phyloP scores from a whole-genome alignment of 306 rosid species.

The Castanospermum australe region DNA sequence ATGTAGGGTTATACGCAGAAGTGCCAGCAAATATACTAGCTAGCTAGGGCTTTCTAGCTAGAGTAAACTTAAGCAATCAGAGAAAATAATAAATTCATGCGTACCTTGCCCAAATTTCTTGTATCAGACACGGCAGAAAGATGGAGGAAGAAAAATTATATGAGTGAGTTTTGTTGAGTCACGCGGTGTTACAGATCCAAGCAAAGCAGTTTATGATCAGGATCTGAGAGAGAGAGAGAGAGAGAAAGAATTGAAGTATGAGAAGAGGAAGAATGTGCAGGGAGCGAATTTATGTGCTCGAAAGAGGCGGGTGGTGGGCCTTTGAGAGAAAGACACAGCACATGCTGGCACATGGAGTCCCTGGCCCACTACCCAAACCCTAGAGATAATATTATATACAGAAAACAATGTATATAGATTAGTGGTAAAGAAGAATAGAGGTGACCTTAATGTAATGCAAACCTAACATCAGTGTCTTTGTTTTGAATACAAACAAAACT shows the following conservation, averaged over 20 bases:
- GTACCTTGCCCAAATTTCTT: conserved; percentile 37
- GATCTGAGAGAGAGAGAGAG: conserved; percentile 17
- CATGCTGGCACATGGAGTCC: conserved; percentile 92
- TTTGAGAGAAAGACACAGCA: conserved; percentile 78
- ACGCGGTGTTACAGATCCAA: conserved; percentile 47
- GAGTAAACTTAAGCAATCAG: background rate
- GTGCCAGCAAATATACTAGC: background rate
- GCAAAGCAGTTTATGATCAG: conserved; percentile 23
- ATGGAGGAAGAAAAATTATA: conserved; percentile 6
- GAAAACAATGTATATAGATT: conserved; percentile 25
- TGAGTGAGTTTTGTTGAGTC: conserved; percentile 33
- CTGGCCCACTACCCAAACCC: conserved; percentile 79
- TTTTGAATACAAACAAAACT: conserved; percentile 59
- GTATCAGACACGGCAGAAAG: conserved; percentile 15
- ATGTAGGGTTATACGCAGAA: background rate
- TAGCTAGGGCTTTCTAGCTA: conserved; percentile 18
- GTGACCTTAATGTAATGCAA: conserved; percentile 53
- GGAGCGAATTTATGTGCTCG: conserved; percentile 67
- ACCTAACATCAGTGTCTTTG: conserved; percentile 61
- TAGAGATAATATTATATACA: conserved; percentile 45
- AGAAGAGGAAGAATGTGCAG: conserved; percentile 45
- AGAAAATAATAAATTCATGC: background rate
- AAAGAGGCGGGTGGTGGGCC: conserved; percentile 67
- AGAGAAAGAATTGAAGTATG: conserved; percentile 20
- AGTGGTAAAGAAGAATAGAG: conserved; percentile 47